Base-by-base conservation (phyloP, 179 eudicot species). In the Silene noctiflora region DNA sequence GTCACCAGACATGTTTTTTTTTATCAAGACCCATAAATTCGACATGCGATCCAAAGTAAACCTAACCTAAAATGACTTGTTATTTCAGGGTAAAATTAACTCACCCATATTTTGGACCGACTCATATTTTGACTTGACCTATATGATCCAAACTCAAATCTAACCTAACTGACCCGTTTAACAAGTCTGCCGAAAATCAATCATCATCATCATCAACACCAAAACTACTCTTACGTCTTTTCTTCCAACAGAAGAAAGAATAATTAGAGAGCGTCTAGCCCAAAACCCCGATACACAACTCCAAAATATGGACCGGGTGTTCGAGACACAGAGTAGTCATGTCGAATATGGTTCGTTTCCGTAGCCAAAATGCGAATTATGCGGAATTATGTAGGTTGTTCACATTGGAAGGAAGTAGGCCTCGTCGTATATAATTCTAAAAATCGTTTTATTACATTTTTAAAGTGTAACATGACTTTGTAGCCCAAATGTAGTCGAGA, bases 381-480 rank as follows among this genome's bases (percentile, higher is more conserved):
- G 58, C 58, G 76, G 42, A 68, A 68, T 9, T 9, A 16, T 46
- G 58, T 62, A 22, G 13, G 1, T 22, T 62, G 21, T 69, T 22
- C 17, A 44, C 14, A 3, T n/a, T 7, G 55, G 72, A 6, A 39
- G 21, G 35, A 8, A 39, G 46, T 39, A 16, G 6, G 69, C 56
- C 56, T 51, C 17, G 19, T 69, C 24, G n/a, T 60, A 46, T 44
- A 63, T 69, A 46, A 21, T 64, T 75, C 44, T 4, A 22, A 27
- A 35, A 3, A 25, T 46, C 42, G 17, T 64, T n/a, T 75, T n/a
- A 1, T 24, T 22, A n/a, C 19, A 35, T 46, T 46, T 53, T 65
- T 25, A 46, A 64, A 75, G 55, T n/a, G 8, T 75, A 48, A 65
- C 77, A 65, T 75, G 77, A 51, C 39, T 65, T 64, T 65, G 77